Evolutionary conservation across 768 basidiomycete species (phyloP), one percentile per base, ranked within the genome.

Genomic region (Boletus insuetus): DNA sequence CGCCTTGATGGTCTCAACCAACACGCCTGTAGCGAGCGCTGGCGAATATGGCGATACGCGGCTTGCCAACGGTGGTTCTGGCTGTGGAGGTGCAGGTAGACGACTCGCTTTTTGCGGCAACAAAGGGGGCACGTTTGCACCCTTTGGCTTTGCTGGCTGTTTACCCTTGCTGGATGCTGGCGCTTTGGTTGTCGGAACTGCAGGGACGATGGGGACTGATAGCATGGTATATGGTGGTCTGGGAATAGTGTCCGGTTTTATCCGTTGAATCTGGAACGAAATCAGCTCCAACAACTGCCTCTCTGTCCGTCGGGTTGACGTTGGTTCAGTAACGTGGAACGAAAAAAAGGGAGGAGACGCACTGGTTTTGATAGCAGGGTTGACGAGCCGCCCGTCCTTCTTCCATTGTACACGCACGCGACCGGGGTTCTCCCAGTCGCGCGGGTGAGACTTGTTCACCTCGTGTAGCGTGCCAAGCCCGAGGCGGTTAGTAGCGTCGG

Each of bases 361-460:
- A 93, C 91, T 93, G 32, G 85, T 87, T 74, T 81, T 85, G 65
- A 93, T 85, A n/a, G 69, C 65, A 3, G 80, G 76, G 64, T 91
- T 87, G 55, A 88, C 72, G 10, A 87, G 76, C 35, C 71, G 64
- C 0, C 81, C 90, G 55, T 91, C 87, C 69, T 87, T 87, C 80
- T 90, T 93, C 88, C 89, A 92, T 66, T 90, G 90, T 22, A 98
- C 90, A 59, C 93, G 84, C 55, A 99, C 92, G 24, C 96, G 82
- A 10, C 96, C 96, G 0, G 96, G 96, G 69, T 99, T 99, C 66
- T 91, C 95, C 96, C 96, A 99, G 71, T 99, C 96, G 49, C 91
- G 82, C 12, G 96, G 96, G 65, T 99, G 96, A 26, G 82, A 77
- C 72, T 95, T 98, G 65, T 83, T 81, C 37, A 92, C 91, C 76